These are phyloP conservation scores for Sporothrix humicola DNA, from an alignment of 2,329 filamentous ascomycete species.

Conservation along the genomic window DNA sequence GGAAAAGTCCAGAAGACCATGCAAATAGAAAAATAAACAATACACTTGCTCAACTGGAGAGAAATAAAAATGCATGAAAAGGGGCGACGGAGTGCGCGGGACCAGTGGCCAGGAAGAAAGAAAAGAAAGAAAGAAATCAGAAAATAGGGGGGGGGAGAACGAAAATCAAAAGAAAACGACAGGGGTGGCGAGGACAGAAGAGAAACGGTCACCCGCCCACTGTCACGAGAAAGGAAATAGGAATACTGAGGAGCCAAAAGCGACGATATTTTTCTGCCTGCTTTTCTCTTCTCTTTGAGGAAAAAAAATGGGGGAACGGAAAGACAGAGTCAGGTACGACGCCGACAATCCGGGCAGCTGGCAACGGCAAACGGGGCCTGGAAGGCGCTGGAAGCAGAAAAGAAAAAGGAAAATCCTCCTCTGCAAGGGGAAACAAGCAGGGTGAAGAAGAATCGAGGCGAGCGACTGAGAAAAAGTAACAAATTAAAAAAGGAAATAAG, in stretches of 20 bases:
- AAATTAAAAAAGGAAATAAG: slow-evolving; percentile 13
- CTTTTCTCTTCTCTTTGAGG: too few species aligned
- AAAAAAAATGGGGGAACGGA: background rate
- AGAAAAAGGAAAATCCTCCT: slow-evolving; percentile 19
- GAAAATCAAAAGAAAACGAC: background rate
- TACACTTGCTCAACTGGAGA: background rate
- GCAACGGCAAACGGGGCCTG: slow-evolving; percentile 28
- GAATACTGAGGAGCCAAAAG: background rate
- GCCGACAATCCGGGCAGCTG: slow-evolving; percentile 31
- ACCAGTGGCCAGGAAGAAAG: background rate
- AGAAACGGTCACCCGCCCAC: slow-evolving; percentile 14
- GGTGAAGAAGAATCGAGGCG: background rate
- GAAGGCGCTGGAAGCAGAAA: slow-evolving; percentile 21
- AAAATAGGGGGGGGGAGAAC: background rate
- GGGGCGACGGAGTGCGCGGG: background rate
- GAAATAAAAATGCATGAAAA: slow-evolving; percentile 22
- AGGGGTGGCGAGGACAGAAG: slow-evolving; percentile 15
- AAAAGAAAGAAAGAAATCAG: background rate
- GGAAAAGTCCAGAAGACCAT: slow-evolving; percentile 18
- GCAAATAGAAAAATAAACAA: slow-evolving; percentile 1
- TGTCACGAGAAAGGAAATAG: slow-evolving; percentile 17
- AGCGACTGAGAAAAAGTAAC: background rate
- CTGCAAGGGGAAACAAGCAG: slow-evolving; percentile 18
- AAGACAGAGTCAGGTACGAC: slow-evolving; percentile 32
- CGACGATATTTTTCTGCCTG: background rate